Evolutionary conservation across 2,329 filamentous ascomycete genomes (phyloP), one percentile per base, ranked within the genome.

Genomic region (Escovopsis sp.): DNA sequence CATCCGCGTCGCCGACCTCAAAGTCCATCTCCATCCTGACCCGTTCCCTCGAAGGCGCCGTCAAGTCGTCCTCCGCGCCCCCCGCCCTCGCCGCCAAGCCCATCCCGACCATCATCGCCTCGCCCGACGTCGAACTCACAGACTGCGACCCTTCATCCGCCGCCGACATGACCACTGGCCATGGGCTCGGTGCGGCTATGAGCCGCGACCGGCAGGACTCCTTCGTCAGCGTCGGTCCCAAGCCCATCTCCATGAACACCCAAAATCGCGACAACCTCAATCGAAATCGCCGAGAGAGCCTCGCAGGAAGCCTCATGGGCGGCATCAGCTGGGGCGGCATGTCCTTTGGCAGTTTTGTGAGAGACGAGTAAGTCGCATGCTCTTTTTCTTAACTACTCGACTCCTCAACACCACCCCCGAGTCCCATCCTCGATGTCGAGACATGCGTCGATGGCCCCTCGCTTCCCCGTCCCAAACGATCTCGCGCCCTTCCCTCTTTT

Each of bases 291-390:
- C 65, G 74, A 46, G 75, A 79, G 53, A 73, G 67, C 38, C 55
- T 78, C 25, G 73, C 72, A 13, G 73, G 72, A 33, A 79, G 74
- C 50, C 57, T 78, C 39, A 74, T 77, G 61, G 80, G 77, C 43
- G 87, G 88, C 48, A 86, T 94, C 78, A 94, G 87, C 60, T 98
- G 88, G 87, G 88, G 88, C 53, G 88, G 87, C 45, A 76, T 94
- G 41, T 96, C 88, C 8, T 84, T 96, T 45, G 88, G 88, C 43
- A 96, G 88, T 52, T 96, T 92, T 68, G 90, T 98, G 58, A 73
- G 84, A 57, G 88, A 98, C 63, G 90, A 98, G 90, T 98, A 76
- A 76, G 88, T 65, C 39, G 31, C 28, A 31, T 40, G 40, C 35
- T 39, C 42, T 40, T 35, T 38, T 27, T 29, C 18, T 12, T 9